phyloP scores from a whole-genome alignment of 108 stramenopile species.

The Discostella stelligeroides region DNA sequence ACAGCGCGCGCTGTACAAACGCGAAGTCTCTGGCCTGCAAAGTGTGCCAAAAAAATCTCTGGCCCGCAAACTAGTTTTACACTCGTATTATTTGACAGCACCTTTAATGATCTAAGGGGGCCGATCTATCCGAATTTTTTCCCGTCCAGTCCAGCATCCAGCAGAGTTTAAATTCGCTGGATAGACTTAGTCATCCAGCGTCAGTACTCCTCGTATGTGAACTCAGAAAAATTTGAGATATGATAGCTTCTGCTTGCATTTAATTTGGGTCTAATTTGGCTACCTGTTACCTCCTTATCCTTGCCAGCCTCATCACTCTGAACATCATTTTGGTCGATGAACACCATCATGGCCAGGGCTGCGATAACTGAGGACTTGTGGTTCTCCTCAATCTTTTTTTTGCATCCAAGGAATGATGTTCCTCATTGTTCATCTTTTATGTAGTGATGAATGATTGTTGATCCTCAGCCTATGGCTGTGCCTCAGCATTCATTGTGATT shows the following conservation, averaged over 20 bases:
- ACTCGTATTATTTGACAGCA: too few species aligned
- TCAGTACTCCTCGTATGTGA: too few species aligned
- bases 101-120: too few species aligned
- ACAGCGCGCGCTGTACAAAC: too few species aligned
- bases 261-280: neutral
- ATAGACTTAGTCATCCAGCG: too few species aligned
- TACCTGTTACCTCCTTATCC: slow-evolving; percentile 10
- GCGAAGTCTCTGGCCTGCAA: too few species aligned
- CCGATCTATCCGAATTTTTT: too few species aligned
- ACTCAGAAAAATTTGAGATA: slow-evolving; percentile 2
- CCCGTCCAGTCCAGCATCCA: too few species aligned
- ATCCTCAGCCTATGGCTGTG: neutral
- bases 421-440: slow-evolving; percentile 20
- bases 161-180: too few species aligned
- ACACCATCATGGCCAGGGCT: slow-evolving; percentile 5
- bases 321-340: slow-evolving; percentile 2
- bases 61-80: too few species aligned
- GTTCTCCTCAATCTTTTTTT: too few species aligned
- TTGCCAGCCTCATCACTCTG: slow-evolving; percentile 3
- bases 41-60: too few species aligned
- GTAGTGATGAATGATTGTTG: slow-evolving; percentile 24
- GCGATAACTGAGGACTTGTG: neutral
- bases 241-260: slow-evolving; percentile 21
- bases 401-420: slow-evolving; percentile 12
- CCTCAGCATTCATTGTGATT: neutral